Conservation (phyloP, 371 early-diverging fungal genomes). For the Catenaria anguillulae region DNA sequence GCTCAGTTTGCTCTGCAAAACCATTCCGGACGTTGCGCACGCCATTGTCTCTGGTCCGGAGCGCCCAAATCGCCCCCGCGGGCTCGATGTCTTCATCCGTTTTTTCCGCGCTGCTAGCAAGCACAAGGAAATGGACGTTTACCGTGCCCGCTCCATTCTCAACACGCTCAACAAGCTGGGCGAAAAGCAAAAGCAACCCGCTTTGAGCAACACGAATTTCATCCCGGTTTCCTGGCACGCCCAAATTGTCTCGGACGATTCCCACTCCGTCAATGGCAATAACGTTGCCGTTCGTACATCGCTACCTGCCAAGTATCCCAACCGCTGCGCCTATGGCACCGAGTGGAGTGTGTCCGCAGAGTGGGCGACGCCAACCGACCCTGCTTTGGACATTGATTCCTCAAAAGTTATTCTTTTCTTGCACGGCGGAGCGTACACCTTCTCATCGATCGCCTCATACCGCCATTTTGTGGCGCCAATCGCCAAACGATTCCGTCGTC, state of each 20-base stretch:
- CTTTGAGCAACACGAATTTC: not conserved
- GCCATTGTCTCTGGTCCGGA: not conserved
- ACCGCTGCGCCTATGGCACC: no score
- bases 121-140: not conserved
- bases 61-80: not conserved
- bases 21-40: not conserved
- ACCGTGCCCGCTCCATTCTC: not conserved
- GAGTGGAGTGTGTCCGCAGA: no score
- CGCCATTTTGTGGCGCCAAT: not conserved
- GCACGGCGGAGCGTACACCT: constrained; percentile 2
- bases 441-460: not conserved
- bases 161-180: not conserved
- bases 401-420: not conserved
- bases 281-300: no score
- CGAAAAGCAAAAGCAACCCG: no score
- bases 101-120: not conserved
- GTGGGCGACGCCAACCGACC: no score
- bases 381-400: no score
- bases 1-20: no score
- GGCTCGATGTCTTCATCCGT: not conserved
- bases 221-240: no score
- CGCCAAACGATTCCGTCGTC: not conserved
- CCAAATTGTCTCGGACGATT: no score
- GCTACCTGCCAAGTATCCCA: no score
- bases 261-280: no score